phyloP scores from a whole-genome alignment of 208 protist genomes.

The Tritrichomonas foetus region DNA sequence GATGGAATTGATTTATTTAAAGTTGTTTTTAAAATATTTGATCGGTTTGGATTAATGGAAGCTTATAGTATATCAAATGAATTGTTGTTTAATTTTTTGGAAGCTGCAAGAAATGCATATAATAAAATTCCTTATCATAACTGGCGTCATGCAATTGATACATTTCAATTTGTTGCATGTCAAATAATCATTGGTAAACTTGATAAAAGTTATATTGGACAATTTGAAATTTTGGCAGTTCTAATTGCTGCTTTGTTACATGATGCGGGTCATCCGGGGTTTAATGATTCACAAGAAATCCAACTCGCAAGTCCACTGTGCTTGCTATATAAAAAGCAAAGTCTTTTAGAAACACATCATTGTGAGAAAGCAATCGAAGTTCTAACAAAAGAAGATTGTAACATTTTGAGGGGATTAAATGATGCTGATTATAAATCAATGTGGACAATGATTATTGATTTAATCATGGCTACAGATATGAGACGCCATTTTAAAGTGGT shows the following conservation, averaged over 20 bases:
- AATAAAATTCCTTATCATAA: conserved; percentile 67
- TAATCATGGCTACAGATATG: conserved; percentile 64
- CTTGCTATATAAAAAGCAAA: conserved; percentile 62
- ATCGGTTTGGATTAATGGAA: conserved; percentile 36
- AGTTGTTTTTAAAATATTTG: conserved; percentile 27
- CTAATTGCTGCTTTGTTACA: conserved; percentile 79
- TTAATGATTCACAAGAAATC: conserved; percentile 88
- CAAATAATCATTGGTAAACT: conserved; percentile 56
- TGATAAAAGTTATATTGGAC: conserved; percentile 55
- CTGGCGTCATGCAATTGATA: conserved; percentile 64
- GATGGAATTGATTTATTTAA: neutral
- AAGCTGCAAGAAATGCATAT: neutral
- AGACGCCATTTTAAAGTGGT: conserved; percentile 53
- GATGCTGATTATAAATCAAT: conserved; percentile 49
- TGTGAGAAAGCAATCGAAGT: conserved; percentile 46
- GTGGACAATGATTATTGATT: conserved; percentile 50
- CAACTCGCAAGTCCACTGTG: conserved; percentile 73
- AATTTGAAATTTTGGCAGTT: conserved; percentile 71
- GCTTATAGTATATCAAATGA: conserved; percentile 39
- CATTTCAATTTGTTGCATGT: conserved; percentile 59
- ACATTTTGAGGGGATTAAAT: conserved; percentile 48
- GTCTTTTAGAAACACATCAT: conserved; percentile 65
- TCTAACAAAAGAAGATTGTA: conserved; percentile 40
- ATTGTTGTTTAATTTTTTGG: conserved; percentile 20
- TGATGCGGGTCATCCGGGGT: conserved; percentile 87